Percentiles rank a stretch among this genome's conserved stretches.
These are phyloP conservation scores for Solanum neorickii DNA, from an alignment of 257 asterid genomes.

Conservation along the genomic window DNA sequence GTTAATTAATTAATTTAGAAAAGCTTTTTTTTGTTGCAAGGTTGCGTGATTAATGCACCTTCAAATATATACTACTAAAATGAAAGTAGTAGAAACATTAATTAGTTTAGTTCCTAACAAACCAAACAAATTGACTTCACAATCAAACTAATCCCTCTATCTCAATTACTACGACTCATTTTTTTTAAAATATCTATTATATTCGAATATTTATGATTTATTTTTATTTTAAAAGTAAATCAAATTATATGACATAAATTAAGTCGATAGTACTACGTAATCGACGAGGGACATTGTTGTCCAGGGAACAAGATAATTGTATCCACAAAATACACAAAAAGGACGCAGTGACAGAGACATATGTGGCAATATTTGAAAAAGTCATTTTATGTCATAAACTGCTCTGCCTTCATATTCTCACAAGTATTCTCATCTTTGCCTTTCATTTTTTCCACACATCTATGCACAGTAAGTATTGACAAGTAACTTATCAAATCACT, in stretches of 20 bases:
- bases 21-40: background rate
- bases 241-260: no score
- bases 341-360: constrained; percentile 23
- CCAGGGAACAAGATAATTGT: background rate
- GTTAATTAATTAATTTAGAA: background rate
- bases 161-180: no score
- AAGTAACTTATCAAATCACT: background rate
- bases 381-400: constrained; percentile 8
- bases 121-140: background rate
- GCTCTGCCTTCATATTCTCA: constrained; percentile 13
- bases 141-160: accelerated
- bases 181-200: no score
- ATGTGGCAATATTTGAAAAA: constrained; percentile 10
- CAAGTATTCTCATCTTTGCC: constrained; percentile 5
- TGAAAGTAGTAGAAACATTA: background rate
- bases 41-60: background rate
- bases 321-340: constrained; percentile 2
- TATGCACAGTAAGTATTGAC: background rate
- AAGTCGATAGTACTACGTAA: background rate
- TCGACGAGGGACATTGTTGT: background rate
- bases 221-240: no score
- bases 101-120: background rate
- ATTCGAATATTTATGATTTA: no score
- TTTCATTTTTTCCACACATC: background rate
- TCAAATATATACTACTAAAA: background rate